Base-by-base conservation (phyloP, 257 asterid genomes). In the Osmanthus fragrans region DNA sequence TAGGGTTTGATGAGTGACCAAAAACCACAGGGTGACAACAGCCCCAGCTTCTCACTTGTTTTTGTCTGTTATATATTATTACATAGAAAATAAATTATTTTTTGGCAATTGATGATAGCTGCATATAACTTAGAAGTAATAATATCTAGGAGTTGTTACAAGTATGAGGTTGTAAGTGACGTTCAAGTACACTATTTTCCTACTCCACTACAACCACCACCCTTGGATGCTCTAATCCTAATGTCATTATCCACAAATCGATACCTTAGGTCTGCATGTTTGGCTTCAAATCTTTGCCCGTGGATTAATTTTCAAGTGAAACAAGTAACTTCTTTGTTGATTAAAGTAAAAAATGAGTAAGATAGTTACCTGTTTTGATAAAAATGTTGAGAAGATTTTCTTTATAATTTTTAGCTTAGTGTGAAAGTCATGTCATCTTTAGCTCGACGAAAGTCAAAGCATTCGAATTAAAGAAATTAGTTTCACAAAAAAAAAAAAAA, bases 161-260 rank as follows among this genome's bases (percentile, higher is more conserved):
- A 69, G 63, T 78, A 77, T 85, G 90, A 86, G 87, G 87, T 80
- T 64, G 82, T 33, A 64, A 58, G 80, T 90, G 93, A 90, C 87
- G 88, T 58, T 69, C 32, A 1, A 70, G 10, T 73, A 32, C 73
- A 73, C 40, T 29, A 27, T 29, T 81, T 85, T 84, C 87, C 94
- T 85, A 86, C 94, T 89, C 96, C 96, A 89, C 87, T 86, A 74
- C 78, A 81, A 89, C 96, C 18, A 91, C 91, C 88, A 13, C 66
- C 74, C 75, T 82, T 60, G 81, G 78, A 77, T 77, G 25, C 87
- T 70, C 71, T 66, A 74, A 70, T 76, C 69, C 65, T 47, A 13
- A 72, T 47, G 21, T 23, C 69, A 34, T 11, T 54, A 66, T 33
- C 65, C 30, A 13, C 74, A 47, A 30, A 68, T 66, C 32, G 42